Base-by-base conservation (phyloP, 2,329 filamentous ascomycete genomes). In the Fusarium miscanthi region DNA sequence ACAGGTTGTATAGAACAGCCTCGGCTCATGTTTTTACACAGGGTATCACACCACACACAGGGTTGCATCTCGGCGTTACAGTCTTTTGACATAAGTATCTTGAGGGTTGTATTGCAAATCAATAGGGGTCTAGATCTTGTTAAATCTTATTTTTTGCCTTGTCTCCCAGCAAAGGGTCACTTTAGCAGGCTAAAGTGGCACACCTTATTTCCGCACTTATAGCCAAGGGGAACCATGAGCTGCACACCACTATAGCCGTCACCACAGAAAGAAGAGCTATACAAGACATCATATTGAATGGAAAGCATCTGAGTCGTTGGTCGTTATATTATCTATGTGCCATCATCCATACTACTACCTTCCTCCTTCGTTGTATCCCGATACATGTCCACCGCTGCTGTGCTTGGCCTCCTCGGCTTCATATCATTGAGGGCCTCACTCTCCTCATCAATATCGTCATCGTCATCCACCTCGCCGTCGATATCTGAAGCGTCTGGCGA, bases 401-500 rank as follows among this genome's bases (percentile, higher is more conserved):
- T 80, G 71, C 90, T 92, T 65, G 85, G 84, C 65, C 90, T 85
- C 74, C 87, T 81, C 6, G 88, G 86, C 31, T 86, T 83, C 53
- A 83, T 80, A 54, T 88, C 87, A 41, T 75, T 77, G 27, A 91
- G 81, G 25, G 87, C 85, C 78, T 91, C 88, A 67, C 86, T 90
- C 64, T 87, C 86, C 65, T 87, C 86, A 38, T 86, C 87, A 51
- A 86, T 83, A 6, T 77, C 74, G 35, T 86, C 79, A n/a, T 81
- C 78, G 13, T 80, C 82, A 54, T 85, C 84, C 51, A 86, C 85
- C 31, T 85, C 86, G 2, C 74, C 77, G 33, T 70, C 79, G 16
- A 73, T 64, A 17, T 77, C 78, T 42, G 76, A 77, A 27, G 76
- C 73, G 37, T 84, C 80, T 45, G 89, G 79, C 21, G 85, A 85